These are phyloP conservation scores for Ophiostoma sp. DNA, from an alignment of 2,329 filamentous ascomycete species.

Conservation along the genomic window DNA sequence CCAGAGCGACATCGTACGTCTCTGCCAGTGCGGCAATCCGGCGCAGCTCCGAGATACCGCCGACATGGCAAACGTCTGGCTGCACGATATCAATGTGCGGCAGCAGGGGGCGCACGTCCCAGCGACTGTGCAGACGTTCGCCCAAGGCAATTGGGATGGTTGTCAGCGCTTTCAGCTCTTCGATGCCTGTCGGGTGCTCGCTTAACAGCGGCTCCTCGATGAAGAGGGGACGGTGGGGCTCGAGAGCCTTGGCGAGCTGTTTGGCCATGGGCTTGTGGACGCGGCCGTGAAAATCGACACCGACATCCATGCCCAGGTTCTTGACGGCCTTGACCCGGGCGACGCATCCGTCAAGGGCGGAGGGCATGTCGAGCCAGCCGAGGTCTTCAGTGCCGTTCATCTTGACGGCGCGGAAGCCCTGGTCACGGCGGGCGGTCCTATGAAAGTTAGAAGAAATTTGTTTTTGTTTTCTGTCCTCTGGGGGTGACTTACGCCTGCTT, in stretches of 20 bases:
- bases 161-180: slow-evolving; percentile 55
- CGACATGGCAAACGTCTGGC: slow-evolving; percentile 64
- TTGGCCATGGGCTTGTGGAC: slow-evolving; percentile 71
- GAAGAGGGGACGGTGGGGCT: slow-evolving; percentile 63
- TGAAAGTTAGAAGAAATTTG: not conserved
- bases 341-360: slow-evolving; percentile 56
- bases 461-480: not conserved
- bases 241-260: slow-evolving; percentile 62
- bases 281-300: slow-evolving; percentile 68
- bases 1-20: slow-evolving; percentile 65
- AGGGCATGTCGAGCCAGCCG: slow-evolving; percentile 66
- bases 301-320: slow-evolving; percentile 62
- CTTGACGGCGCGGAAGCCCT: slow-evolving; percentile 62
- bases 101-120: slow-evolving; percentile 66
- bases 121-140: slow-evolving; percentile 64
- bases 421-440: slow-evolving; percentile 46
- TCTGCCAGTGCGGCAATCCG: slow-evolving; percentile 65
- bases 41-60: slow-evolving; percentile 64
- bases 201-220: slow-evolving; percentile 67
- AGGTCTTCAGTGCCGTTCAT: slow-evolving; percentile 71
- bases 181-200: slow-evolving; percentile 60
- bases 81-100: slow-evolving; percentile 67
- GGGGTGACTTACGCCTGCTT: slow-evolving; percentile 47
- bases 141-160: slow-evolving; percentile 64
- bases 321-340: slow-evolving; percentile 64